Conservation (phyloP, 2,329 filamentous ascomycete genomes). For the Colletotrichum musae region DNA sequence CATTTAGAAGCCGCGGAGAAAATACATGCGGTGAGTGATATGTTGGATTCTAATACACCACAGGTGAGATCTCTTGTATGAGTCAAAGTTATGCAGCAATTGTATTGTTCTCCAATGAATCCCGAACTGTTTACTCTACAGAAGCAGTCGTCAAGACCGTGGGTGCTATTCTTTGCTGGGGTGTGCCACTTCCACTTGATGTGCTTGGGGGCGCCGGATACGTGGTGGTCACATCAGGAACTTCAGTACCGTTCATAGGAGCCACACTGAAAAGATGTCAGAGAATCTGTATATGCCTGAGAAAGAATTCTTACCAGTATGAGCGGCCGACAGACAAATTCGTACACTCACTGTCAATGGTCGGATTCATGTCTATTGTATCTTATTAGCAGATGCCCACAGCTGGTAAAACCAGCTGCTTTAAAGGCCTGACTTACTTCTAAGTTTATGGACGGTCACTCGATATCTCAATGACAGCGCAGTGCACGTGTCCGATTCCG, state of each 20-base stretch:
- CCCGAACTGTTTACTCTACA: neutral
- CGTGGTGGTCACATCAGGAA: neutral
- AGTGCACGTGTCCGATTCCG: neutral
- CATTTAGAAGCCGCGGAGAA: neutral
- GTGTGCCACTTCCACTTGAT: neutral
- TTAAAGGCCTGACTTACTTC: neutral
- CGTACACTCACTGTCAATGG: constrained; percentile 1
- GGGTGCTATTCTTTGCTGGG: constrained; percentile 5
- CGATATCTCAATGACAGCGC: neutral
- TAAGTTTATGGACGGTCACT: neutral
- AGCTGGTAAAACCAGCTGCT: neutral
- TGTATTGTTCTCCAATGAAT: neutral
- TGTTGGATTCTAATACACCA: neutral
- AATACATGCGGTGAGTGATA: neutral
- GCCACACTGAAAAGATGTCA: neutral
- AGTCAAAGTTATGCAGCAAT: neutral
- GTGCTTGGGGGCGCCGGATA: constrained; percentile 1
- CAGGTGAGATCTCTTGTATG: neutral
- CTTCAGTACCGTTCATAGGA: neutral
- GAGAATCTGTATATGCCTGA: neutral
- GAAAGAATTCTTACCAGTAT: neutral
- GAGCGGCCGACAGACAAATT: neutral
- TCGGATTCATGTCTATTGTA: constrained; percentile 8
- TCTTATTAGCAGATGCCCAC: neutral
- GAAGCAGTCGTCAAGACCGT: constrained; percentile 4